phyloP scores from a whole-genome alignment of 116 monocot genomes.

The Dioscorea cayenensis region DNA sequence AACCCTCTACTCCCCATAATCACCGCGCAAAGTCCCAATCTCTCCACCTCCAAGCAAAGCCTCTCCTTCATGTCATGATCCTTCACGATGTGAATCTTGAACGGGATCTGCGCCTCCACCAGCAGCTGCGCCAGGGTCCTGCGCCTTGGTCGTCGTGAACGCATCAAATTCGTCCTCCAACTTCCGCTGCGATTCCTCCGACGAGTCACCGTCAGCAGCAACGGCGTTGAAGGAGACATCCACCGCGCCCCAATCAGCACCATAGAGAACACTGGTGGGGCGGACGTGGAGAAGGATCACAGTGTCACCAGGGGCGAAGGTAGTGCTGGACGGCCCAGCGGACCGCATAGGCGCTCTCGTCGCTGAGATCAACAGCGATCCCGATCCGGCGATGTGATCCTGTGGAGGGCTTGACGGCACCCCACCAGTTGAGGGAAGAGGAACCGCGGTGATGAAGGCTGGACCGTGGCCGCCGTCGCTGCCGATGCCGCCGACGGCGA shows the following conservation, averaged over 20 bases:
- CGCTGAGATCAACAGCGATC: conserved; percentile 83
- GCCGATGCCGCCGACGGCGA: conserved; percentile 6
- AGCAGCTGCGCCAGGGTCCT: conserved; percentile 67
- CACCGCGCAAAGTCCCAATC: conserved; percentile 62
- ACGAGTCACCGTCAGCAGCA: not conserved
- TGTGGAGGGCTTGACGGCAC: conserved; percentile 11
- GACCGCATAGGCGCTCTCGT: conserved; percentile 82
- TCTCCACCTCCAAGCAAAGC: conserved; percentile 80
- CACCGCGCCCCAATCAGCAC: conserved; percentile 84
- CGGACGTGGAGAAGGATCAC: conserved; percentile 80
- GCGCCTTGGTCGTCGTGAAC: conserved; percentile 63
- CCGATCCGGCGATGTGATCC: conserved; percentile 68
- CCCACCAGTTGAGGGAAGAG: conserved; percentile 45
- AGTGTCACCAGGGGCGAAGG: conserved; percentile 82
- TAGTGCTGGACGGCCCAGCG: conserved; percentile 83
- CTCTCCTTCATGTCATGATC: conserved; percentile 94
- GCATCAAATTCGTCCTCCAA: conserved; percentile 65
- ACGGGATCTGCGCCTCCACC: conserved; percentile 58
- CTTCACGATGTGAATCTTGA: conserved; percentile 84
- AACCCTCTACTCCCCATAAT: conserved; percentile 82
- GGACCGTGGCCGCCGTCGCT: conserved; percentile 19
- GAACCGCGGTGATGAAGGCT: conserved; percentile 55
- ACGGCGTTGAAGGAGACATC: conserved; percentile 27
- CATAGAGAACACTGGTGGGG: conserved; percentile 78
- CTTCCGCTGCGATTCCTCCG: conserved; percentile 50